These are phyloP conservation scores for Fusarium haematococcum DNA, from an alignment of 2,329 filamentous ascomycete species.

Conservation along the genomic window DNA sequence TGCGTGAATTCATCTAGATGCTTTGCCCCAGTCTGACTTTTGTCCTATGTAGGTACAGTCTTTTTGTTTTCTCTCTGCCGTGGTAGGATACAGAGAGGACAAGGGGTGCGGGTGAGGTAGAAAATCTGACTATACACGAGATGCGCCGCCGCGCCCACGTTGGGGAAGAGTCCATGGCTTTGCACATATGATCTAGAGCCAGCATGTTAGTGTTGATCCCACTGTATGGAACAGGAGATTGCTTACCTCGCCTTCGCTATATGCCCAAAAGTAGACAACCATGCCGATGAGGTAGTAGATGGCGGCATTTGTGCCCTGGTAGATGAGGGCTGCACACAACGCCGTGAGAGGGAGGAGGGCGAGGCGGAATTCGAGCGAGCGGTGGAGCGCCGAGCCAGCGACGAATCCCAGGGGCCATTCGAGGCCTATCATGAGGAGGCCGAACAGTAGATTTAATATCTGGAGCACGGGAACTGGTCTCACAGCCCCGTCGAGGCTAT, in stretches of 20 bases:
- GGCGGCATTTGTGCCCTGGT: slow-evolving; percentile 92
- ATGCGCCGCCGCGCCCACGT: slow-evolving; percentile 53
- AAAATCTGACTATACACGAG: slow-evolving; percentile 35
- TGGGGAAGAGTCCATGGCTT: slow-evolving; percentile 78
- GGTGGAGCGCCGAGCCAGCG: slow-evolving; percentile 82
- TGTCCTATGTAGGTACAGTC: slow-evolving; percentile 16
- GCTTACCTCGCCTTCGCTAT: slow-evolving; percentile 94
- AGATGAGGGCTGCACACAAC: slow-evolving; percentile 81
- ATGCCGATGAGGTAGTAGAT: slow-evolving; percentile 92
- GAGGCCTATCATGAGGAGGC: slow-evolving; percentile 81
- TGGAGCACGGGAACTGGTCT: slow-evolving; percentile 91
- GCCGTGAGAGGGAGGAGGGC: slow-evolving; percentile 84
- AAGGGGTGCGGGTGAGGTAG: slow-evolving; percentile 21
- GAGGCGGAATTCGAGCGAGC: slow-evolving; percentile 87
- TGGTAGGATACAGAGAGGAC: neutral
- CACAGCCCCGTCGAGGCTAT: slow-evolving; percentile 86
- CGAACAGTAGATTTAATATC: slow-evolving; percentile 87
- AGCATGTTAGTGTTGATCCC: slow-evolving; percentile 14
- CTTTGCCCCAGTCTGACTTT: slow-evolving; percentile 16
- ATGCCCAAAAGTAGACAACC: slow-evolving; percentile 94
- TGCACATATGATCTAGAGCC: slow-evolving; percentile 70
- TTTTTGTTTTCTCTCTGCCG: neutral
- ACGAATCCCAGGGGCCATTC: slow-evolving; percentile 89
- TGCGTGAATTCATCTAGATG: slow-evolving; percentile 4
- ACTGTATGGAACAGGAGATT: neutral